phyloP scores from a whole-genome alignment of 1,139 yeast genomes.

The Candida glucosophila region DNA sequence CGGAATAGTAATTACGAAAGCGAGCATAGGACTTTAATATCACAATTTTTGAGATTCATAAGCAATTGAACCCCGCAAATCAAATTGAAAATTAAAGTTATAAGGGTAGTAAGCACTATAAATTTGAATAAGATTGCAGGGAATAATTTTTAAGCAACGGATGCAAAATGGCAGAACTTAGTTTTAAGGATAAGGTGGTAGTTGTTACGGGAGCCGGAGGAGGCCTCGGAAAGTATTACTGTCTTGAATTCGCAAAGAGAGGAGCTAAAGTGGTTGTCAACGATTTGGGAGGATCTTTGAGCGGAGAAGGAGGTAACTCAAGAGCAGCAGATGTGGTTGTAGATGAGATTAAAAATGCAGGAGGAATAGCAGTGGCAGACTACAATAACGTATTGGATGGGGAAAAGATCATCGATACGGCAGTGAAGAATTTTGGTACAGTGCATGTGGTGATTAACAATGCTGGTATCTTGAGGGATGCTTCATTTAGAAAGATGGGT shows the following conservation, averaged over 20 bases:
- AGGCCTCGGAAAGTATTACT: slow-evolving; percentile 86
- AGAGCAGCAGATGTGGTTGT: slow-evolving; percentile 87
- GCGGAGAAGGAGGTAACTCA: slow-evolving; percentile 58
- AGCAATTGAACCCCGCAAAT: too few relatives aligned
- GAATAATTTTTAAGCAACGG: too few relatives aligned
- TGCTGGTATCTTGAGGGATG: slow-evolving; percentile 85
- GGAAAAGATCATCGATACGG: slow-evolving; percentile 78
- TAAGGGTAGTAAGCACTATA: too few relatives aligned
- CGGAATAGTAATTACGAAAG: too few relatives aligned
- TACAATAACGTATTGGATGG: slow-evolving; percentile 89
- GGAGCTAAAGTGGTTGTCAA: slow-evolving; percentile 93
- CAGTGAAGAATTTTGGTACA: slow-evolving; percentile 78
- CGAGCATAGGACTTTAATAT: too few relatives aligned
- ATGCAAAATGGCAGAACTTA: slow-evolving; percentile 24
- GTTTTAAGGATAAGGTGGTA: slow-evolving; percentile 76
- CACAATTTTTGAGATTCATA: too few relatives aligned
- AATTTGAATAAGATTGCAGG: too few relatives aligned
- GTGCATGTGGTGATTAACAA: slow-evolving; percentile 87
- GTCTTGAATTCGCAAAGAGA: slow-evolving; percentile 76
- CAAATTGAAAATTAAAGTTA: too few relatives aligned
- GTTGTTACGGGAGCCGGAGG: slow-evolving; percentile 97
- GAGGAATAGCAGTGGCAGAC: slow-evolving; percentile 89
- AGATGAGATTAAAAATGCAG: slow-evolving; percentile 63
- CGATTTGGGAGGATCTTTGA: slow-evolving; percentile 80
- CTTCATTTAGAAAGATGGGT: slow-evolving; percentile 73